These are phyloP conservation scores for Vaccinium myrtillus DNA, from an alignment of 148 eudicot species.

Conservation along the genomic window DNA sequence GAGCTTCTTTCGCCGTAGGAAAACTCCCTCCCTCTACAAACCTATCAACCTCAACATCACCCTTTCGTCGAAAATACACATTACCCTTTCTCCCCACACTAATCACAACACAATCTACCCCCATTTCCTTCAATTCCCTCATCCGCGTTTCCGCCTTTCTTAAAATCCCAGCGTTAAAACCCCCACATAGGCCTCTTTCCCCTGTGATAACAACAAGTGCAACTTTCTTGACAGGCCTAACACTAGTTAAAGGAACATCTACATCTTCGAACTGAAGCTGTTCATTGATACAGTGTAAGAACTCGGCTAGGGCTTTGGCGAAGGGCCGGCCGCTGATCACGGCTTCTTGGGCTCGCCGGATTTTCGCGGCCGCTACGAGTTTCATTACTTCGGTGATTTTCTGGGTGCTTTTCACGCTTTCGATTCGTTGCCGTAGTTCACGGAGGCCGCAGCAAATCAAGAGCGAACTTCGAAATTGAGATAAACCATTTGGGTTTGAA, in stretches of 20 bases:
- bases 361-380: not conserved
- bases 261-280: not conserved
- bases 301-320: not conserved
- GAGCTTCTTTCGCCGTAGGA: constrained; percentile 12
- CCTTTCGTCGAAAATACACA: not conserved
- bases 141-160: not conserved
- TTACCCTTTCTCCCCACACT: constrained; percentile 6
- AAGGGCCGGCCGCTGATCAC: not conserved
- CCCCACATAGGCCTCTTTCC: constrained; percentile 6
- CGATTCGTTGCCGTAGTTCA: not conserved
- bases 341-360: constrained; percentile 8
- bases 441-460: constrained; percentile 6
- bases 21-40: constrained; percentile 5
- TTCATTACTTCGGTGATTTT: not conserved
- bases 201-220: constrained; percentile 8
- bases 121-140: not conserved
- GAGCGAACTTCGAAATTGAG: not conserved
- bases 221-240: constrained; percentile 14
- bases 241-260: constrained; percentile 7
- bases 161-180: not conserved
- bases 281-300: not conserved
- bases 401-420: not conserved
- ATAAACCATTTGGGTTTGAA: not conserved
- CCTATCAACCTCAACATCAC: constrained; percentile 2
- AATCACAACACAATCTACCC: constrained; percentile 1